Conservation (phyloP, 164 flowering plant genomes). For the Aristolochia fimbriata region DNA sequence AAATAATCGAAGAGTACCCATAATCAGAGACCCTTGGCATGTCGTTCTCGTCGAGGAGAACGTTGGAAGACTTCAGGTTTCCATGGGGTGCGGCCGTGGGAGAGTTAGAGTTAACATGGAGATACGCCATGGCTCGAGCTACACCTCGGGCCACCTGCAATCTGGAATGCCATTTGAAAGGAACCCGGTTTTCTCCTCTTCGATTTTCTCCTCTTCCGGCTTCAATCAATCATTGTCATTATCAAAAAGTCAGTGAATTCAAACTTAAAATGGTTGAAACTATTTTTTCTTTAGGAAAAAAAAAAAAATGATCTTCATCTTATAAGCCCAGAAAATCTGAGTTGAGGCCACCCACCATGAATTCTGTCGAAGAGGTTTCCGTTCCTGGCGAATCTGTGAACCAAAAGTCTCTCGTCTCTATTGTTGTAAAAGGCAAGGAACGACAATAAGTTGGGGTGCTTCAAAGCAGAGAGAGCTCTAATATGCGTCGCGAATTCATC, state of each 20-base stretch:
- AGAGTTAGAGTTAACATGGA: constrained; percentile 28
- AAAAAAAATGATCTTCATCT: background rate
- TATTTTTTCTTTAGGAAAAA: too few species aligned
- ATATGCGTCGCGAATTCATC: constrained; percentile 43
- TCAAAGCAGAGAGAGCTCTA: constrained; percentile 20
- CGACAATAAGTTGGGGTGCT: constrained; percentile 58
- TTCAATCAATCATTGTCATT: constrained; percentile 7
- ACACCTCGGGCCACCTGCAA: constrained; percentile 35
- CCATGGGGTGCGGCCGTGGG: constrained; percentile 39
- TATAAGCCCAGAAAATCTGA: background rate
- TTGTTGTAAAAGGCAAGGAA: constrained; percentile 44
- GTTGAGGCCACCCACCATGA: constrained; percentile 30
- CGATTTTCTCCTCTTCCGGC: constrained; percentile 32
- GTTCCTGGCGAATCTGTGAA: constrained; percentile 28
- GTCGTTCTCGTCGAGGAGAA: constrained; percentile 40
- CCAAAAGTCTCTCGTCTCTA: constrained; percentile 53
- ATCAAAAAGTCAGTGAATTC: too few species aligned
- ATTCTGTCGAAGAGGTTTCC: constrained; percentile 50
- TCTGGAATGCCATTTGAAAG: constrained; percentile 52
- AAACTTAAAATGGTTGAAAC: too few species aligned
- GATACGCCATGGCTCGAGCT: constrained; percentile 42
- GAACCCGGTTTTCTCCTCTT: constrained; percentile 31
- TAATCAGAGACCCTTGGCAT: constrained; percentile 41
- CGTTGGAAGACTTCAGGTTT: constrained; percentile 55
- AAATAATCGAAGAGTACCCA: constrained; percentile 33